Evolutionary conservation across 805 yeast genomes (phyloP), one percentile per base, ranked within the genome.

Genomic region (Sungouiozyma ichnusensis): DNA sequence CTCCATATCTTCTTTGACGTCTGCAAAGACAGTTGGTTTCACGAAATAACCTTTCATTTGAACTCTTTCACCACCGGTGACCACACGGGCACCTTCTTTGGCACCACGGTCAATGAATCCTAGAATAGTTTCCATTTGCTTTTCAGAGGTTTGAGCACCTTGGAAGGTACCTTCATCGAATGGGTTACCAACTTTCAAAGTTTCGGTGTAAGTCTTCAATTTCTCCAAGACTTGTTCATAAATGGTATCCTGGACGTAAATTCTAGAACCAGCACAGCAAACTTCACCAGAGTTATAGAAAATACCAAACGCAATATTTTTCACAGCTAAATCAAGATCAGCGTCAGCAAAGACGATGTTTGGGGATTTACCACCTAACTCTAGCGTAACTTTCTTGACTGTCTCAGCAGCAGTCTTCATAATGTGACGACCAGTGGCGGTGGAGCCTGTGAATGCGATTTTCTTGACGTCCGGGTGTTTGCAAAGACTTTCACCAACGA

Each of bases 311-410:
- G 83, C 73, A 52, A 86, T 79, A 72, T 79, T 76, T 53, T 80
- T 72, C 40, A 85, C 81, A 40, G 96, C 84, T 57, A 72, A 71
- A 43, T 81, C 78, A 45, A 88, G 61, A 63, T 88, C 78, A 43
- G 90, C 88, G 60, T 88, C 97, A 57, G 81, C 79, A 60, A 83
- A 86, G 39, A 88, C 80, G 53, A 88, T 78, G 65, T 83, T 79
- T 57, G 97, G 95, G 29, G 96, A 87, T 71, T 88, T 88, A 62
- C 97, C 97, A 60, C 97, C 97, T 56, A 87, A 78, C 71, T 88
- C 97, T 61, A 88, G 74, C 36, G 97, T 88, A 49, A 87, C 85
- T 65, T 84, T 86, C 74, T 88, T 88, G 65, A 88, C 73, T 38
- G 85, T 74, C 48, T 76, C 78, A 49, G 94, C 85, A 47, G 95